These are phyloP conservation scores for Magnolia sinica DNA, from an alignment of 164 flowering plant genomes.

Conservation along the genomic window DNA sequence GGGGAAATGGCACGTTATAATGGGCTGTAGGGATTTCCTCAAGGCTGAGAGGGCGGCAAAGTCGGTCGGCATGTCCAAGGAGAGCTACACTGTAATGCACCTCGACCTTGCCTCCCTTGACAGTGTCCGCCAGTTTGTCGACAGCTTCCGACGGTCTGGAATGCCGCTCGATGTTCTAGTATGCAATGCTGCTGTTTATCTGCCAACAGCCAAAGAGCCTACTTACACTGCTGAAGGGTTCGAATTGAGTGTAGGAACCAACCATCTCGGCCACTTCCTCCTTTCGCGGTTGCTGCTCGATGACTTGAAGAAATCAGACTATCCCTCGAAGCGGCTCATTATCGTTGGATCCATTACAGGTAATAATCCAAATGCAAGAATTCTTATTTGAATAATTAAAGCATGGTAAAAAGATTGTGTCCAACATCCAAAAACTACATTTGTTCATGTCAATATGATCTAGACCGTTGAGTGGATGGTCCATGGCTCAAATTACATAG, in stretches of 20 bases:
- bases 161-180: constrained; percentile 84
- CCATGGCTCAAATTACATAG: background rate
- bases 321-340: constrained; percentile 79
- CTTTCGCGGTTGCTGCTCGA: constrained; percentile 76
- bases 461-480: background rate
- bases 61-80: constrained; percentile 72
- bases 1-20: constrained; percentile 89
- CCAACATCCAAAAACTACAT: background rate
- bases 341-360: constrained; percentile 98
- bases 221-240: constrained; percentile 88
- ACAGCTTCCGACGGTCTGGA: constrained; percentile 64
- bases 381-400: no score
- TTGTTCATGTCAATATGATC: background rate
- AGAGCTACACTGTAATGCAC: constrained; percentile 79
- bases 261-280: constrained; percentile 94
- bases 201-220: constrained; percentile 92
- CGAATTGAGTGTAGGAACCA: constrained; percentile 92
- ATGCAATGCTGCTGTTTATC: constrained; percentile 96
- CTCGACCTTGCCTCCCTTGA: constrained; percentile 93
- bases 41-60: constrained; percentile 93
- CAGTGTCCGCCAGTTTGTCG: constrained; percentile 90
- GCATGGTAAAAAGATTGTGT: no score
- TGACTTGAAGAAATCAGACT: constrained; percentile 73
- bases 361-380: constrained; percentile 15
- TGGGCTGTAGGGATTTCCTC: constrained; percentile 97